A percentile compares a stretch with the other conserved stretches of the same genome.
These are phyloP conservation scores for Paralagenidium karlingii DNA, from an alignment of 352 stramenopile species.

Conservation along the genomic window DNA sequence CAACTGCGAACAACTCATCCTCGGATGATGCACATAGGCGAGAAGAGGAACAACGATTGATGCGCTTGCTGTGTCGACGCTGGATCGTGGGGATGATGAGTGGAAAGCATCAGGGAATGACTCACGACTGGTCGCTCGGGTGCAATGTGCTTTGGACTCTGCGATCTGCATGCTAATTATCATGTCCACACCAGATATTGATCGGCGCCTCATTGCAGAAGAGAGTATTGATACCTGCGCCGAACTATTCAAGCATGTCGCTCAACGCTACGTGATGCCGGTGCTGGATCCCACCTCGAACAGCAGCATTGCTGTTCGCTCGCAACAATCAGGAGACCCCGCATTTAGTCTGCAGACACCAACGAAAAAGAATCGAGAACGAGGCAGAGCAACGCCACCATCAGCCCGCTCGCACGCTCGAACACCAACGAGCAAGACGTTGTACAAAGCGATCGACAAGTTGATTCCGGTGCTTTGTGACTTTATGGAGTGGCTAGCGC, in stretches of 20 bases:
- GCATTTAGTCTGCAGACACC: not conserved
- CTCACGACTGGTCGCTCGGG: slow-evolving; percentile 13
- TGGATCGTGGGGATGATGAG: slow-evolving; percentile 17
- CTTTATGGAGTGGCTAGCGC: slow-evolving; percentile 57
- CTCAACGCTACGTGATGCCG: slow-evolving; percentile 45
- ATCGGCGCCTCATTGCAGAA: slow-evolving; percentile 60
- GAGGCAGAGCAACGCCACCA: not conserved
- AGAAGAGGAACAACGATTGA: slow-evolving; percentile 11
- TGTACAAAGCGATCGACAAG: slow-evolving; percentile 32
- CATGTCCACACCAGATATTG: slow-evolving; percentile 52
- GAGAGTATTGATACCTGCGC: slow-evolving; percentile 77
- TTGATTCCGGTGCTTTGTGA: slow-evolving; percentile 51
- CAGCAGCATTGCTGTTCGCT: not conserved
- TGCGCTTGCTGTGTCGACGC: slow-evolving; percentile 6
- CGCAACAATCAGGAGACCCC: not conserved
- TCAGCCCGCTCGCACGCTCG: not conserved
- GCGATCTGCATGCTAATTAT: slow-evolving; percentile 61
- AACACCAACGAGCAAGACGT: not conserved
- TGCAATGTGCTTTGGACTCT: slow-evolving; percentile 40
- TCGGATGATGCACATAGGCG: not conserved
- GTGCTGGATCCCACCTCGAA: slow-evolving; percentile 52
- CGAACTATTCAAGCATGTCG: slow-evolving; percentile 37
- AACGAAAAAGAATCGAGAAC: slow-evolving; percentile 13
- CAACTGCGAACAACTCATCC: not conserved
- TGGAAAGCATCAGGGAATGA: slow-evolving; percentile 20